Percentiles rank a stretch among this genome's conserved stretches.
Conservation (phyloP, 208 protist species). For the Trypanosoma avium region DNA sequence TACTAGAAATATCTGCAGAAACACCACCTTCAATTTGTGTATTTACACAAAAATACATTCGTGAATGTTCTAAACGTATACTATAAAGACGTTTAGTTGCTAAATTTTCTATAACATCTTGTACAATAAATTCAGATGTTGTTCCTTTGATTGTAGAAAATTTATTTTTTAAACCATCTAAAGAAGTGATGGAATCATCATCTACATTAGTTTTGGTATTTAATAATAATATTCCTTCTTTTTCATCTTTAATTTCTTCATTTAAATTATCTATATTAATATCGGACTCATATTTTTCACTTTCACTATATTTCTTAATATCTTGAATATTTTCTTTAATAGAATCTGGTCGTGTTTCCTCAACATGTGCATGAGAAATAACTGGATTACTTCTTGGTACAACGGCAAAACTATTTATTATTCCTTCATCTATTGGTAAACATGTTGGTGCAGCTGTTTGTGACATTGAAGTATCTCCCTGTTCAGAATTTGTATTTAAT, state of each 20-base stretch:
- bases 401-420: background rate
- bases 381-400: background rate
- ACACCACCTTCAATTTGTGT: conserved; percentile 22
- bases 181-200: too few species aligned
- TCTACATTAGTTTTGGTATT: too few species aligned
- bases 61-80: conserved; percentile 18
- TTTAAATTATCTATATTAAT: too few species aligned
- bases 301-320: background rate
- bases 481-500: background rate
- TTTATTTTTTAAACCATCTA: too few species aligned
- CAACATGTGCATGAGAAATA: background rate
- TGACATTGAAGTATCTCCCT: conserved; percentile 1
- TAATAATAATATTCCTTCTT: too few species aligned
- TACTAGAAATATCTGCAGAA: conserved; percentile 8
- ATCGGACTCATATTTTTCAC: background rate
- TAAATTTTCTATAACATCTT: too few species aligned
- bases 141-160: too few species aligned
- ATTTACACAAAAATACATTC: background rate
- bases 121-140: too few species aligned
- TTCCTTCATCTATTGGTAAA: background rate
- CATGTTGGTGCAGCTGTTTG: conserved; percentile 5
- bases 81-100: background rate
- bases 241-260: too few species aligned
- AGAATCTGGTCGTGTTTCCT: conserved; percentile 5
- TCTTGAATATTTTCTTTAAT: background rate